Evolutionary conservation across 331 rosid genomes (phyloP), one percentile per base, ranked within the genome.

Genomic region (Arachis monticola): DNA sequence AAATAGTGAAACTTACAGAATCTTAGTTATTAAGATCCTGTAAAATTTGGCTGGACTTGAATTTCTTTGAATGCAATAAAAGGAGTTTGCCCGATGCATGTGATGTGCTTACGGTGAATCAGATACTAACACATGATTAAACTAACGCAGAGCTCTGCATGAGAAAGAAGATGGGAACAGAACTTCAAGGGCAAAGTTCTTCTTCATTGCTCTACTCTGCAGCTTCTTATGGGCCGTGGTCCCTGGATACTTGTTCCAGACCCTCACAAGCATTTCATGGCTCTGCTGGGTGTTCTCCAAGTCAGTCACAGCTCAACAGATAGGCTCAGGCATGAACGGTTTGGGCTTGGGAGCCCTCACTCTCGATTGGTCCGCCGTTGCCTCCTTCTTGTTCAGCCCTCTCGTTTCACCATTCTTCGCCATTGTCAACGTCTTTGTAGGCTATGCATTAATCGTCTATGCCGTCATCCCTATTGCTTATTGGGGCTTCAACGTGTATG

Each of bases 281-380:
- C 67, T 77, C 5, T 91, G 89, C 56, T 91, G 97, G 97, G 30
- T 76, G 10, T 87, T 89, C 79, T 77, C 95, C 71, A 85, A 73
- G 57, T 91, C 97, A 7, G 88, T 91, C 10, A 87, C 86, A 0
- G 95, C 92, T 27, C 95, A 89, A 60, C 97, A 89, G 59, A 58
- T 91, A 7, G 97, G 97, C 52, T 91, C 95, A 0, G 92, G 92
- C 72, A 89, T 91, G 91, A 73, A 8, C 9, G 97, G 97, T 40
- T 86, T 91, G 10, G 97, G 97, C 55, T 85, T 91, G 0, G 97
- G 97, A 4, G 86, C 94, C 10, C 3, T 85, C n/a, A 84, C 94
- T 1, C 89, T 91, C 1, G 97, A 91, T 73, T 91, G 95, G 97
- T 0, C 90, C 0, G 85, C 79, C 5, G 91, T 89, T 27, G 85